Evolutionary conservation across 176 grass and related monocot species (phyloP).

Genomic region (Otatea glauca): DNA sequence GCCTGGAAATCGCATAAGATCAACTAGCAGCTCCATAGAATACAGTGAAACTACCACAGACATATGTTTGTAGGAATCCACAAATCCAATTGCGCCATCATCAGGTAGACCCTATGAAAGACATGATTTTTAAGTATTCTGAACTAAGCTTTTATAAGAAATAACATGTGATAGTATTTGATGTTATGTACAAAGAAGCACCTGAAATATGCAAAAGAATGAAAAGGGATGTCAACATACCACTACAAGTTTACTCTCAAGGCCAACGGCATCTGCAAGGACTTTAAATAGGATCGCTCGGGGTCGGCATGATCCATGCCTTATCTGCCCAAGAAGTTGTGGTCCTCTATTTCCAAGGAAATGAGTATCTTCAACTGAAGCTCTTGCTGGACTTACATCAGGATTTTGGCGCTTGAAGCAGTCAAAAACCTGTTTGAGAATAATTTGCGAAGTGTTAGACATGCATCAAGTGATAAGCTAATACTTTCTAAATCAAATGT

Average conservation of each 20-base stretch:
- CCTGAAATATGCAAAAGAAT: conserved; percentile 12
- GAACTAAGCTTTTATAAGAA: conserved; percentile 25
- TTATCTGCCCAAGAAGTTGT: conserved; percentile 98
- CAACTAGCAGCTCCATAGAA: conserved; percentile 93
- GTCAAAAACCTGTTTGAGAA: conserved; percentile 88
- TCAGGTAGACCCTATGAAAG: conserved; percentile 81
- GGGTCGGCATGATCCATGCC: conserved; percentile 91
- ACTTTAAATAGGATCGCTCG: conserved; percentile 97
- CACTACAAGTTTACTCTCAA: conserved; percentile 98
- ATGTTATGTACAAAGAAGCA: conserved; percentile 2
- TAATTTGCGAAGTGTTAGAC: conserved; percentile 36
- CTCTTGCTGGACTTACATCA: conserved; percentile 81
- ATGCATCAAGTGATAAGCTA: conserved; percentile 10
- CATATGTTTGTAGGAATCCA: conserved; percentile 98
- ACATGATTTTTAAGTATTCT: conserved; percentile 26
- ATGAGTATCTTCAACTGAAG: conserved; percentile 68
- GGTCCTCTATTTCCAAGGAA: conserved; percentile 79
- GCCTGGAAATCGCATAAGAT: conserved; percentile 98
- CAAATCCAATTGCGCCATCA: conserved; percentile 76
- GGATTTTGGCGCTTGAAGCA: conserved; percentile 92
- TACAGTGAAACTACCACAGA: conserved; percentile 92
- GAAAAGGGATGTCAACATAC: conserved; percentile 55
- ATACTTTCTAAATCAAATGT: conserved; percentile 23
- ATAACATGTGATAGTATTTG: conserved; percentile 12
- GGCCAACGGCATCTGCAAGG: conserved; percentile 96